phyloP scores from a whole-genome alignment of 2,329 filamentous ascomycete genomes.

The Ceratocystis smalleyi region DNA sequence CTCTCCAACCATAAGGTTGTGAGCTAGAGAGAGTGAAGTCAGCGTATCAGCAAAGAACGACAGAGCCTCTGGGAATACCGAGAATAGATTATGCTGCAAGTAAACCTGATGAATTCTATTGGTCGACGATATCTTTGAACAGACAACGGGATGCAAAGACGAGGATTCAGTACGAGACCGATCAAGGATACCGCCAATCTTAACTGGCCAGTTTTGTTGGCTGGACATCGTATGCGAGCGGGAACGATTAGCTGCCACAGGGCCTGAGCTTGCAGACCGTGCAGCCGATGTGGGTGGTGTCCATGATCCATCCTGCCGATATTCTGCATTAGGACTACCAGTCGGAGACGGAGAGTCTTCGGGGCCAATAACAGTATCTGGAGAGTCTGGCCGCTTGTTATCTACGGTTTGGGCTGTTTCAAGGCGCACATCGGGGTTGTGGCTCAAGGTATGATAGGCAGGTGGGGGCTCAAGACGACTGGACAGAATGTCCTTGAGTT shows the following conservation, averaged over 20 bases:
- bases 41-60: conserved; percentile 56
- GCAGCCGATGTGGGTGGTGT: not conserved
- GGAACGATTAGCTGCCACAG: conserved; percentile 29
- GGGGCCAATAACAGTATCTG: conserved; percentile 16
- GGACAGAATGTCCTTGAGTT: conserved; percentile 60
- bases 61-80: conserved; percentile 52
- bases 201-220: conserved; percentile 38
- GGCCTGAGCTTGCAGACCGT: not conserved
- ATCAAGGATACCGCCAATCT: conserved; percentile 50
- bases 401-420: not conserved
- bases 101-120: conserved; percentile 43
- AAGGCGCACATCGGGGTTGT: not conserved
- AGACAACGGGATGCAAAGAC: conserved; percentile 41
- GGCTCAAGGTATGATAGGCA: conserved; percentile 13
- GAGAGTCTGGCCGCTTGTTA: conserved; percentile 10
- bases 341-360: conserved; percentile 15
- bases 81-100: conserved; percentile 64
- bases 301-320: not conserved
- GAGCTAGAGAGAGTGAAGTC: conserved; percentile 54
- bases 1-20: conserved; percentile 54
- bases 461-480: conserved; percentile 46
- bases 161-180: conserved; percentile 50
- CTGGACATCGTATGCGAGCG: conserved; percentile 34
- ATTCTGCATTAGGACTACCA: not conserved
- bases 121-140: conserved; percentile 37